phyloP scores from a whole-genome alignment of 179 eudicot species.

The Gypsophila paniculata region DNA sequence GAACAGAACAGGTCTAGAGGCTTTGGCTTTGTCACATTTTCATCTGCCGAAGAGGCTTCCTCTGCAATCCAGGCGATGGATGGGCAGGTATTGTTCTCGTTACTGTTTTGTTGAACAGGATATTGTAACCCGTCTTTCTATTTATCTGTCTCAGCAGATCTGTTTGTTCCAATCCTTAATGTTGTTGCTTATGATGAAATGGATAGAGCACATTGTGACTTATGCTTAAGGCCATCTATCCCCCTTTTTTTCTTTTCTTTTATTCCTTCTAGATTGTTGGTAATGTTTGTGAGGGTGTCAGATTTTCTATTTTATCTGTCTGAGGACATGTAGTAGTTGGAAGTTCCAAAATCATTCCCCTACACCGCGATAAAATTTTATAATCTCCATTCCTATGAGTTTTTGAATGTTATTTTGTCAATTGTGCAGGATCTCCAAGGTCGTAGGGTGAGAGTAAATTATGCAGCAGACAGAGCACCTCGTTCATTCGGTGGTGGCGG shows the following conservation, averaged over 20 bases:
- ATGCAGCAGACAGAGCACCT: conserved; percentile 69
- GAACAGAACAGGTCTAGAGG: conserved; percentile 80
- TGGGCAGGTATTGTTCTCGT: conserved; percentile 47
- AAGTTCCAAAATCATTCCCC: not conserved
- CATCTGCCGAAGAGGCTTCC: conserved; percentile 59
- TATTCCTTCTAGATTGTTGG: not conserved
- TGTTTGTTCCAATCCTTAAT: not conserved
- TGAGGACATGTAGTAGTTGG: not conserved
- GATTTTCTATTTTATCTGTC: not conserved
- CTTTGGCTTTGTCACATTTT: conserved; percentile 79
- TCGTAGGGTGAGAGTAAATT: conserved; percentile 63
- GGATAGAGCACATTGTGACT: not conserved
- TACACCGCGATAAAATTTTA: no score
- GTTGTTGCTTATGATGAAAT: not conserved
- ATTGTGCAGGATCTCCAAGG: conserved; percentile 66
- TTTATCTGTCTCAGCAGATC: not conserved
- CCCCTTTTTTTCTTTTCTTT: not conserved
- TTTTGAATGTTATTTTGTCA: not conserved
- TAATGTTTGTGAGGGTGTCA: not conserved
- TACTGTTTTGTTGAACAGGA: not conserved
- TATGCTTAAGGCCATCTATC: not conserved
- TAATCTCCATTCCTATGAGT: not conserved
- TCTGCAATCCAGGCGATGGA: conserved; percentile 82
- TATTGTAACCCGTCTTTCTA: not conserved
- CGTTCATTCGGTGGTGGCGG: conserved; percentile 27